Evolutionary conservation across 2,329 filamentous ascomycete species (phyloP), one percentile per base, ranked within the genome.

Genomic region (Colletotrichum scovillei): DNA sequence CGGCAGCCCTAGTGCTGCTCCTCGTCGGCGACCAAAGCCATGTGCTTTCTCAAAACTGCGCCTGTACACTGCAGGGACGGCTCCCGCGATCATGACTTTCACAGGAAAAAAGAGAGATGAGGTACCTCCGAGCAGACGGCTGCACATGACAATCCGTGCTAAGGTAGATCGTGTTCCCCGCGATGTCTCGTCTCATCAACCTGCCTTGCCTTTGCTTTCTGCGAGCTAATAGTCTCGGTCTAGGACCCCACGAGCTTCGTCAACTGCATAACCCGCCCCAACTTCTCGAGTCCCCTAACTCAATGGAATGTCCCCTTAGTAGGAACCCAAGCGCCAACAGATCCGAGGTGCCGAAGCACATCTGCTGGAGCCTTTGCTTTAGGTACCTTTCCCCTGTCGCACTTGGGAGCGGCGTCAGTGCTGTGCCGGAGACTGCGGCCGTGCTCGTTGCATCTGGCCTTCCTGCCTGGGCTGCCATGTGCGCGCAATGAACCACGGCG

Each of bases 391-490:
- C 24, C 63, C 58, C 56, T 60, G 53, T 42, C 55, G 46, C 30
- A 60, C 63, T 57, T 57, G 28, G 69, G 38, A 46, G 42, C 32
- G 53, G 16, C 49, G 69, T 69, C 69, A 69, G 58, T 69, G 58
- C 69, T 63, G 52, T 68, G 69, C 69, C 69, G 58, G 57, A 72
- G 38, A 69, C 58, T 60, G 42, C 46, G 59, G 38, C 66, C 59
- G 70, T 72, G 69, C 57, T 53, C 49, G 57, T 62, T 60, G 26
- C 38, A 57, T 70, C n/a, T 49, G 35, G 46, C 26, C 28, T 59
- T 59, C 60, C 53, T 56, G 53, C 46, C 68, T 56, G 49, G 66
- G 30, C 56, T 72, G 69, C 57, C 69, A 71, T 66, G 67, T 66
- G 62, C 58, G 42, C 42, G 28, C 35, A 38, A 38, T n/a, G n/a